Evolutionary conservation across 2,329 filamentous ascomycete genomes (phyloP), one percentile per base, ranked within the genome.

Genomic region (Cytospora piceicola): DNA sequence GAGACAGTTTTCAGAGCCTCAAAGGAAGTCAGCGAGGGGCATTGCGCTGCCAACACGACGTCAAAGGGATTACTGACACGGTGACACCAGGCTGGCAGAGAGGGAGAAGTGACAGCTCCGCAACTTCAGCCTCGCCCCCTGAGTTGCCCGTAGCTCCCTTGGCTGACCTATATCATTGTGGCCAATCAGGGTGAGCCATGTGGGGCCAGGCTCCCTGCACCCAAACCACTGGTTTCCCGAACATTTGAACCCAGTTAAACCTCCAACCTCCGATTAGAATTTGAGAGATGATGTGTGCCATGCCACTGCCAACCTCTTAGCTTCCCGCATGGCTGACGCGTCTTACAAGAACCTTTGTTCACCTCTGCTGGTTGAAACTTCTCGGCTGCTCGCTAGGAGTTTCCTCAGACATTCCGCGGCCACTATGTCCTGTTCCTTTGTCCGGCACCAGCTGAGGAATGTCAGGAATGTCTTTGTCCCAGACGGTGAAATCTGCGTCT

Each of bases 41-140:
- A 67, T 68, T 39, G 64, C 57, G 60, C 52, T 42, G 56, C 51
- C 57, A 69, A 68, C 69, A 69, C 72, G 53, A 22, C 42, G n/a
- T 6, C 55, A 22, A 61, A 54, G 29, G 32, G 20, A 49, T 46
- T 34, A 49, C 24, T 46, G 20, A 34, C 32, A 34, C 59, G 51
- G 53, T 53, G n/a, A 64, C 60, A 64, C 61, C 64, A 68, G 64
- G 64, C 57, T 63, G 66, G 64, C 66, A 68, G 57, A 30, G 61
- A 39, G 17, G 14, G 46, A 64, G 58, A 69, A 69, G 68, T 65
- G 54, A 68, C 36, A 60, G 53, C 61, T 64, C 53, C 69, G 62
- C 71, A 65, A 69, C 67, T 61, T 62, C 65, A 68, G 65, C 59
- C 61, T 67, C 55, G 27, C 60, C 29, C 36, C 29, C 32, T 53